Base-by-base conservation (phyloP, 225 moss, liverwort and hornwort genomes). In the Ulota crispa region DNA sequence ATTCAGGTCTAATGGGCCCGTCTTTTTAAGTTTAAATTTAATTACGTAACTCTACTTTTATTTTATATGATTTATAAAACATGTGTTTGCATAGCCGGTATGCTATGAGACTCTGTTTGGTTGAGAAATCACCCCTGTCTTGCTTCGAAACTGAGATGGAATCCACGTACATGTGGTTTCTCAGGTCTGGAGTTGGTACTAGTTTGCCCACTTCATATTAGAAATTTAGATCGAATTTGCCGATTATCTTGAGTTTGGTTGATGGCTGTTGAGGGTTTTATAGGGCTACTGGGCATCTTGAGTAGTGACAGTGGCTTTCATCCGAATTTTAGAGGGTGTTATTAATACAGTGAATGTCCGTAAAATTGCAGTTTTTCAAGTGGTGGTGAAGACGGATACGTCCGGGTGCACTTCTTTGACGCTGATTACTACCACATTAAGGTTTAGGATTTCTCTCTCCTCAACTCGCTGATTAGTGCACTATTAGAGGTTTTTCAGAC, bases 331-430 rank as follows among this genome's bases (percentile, higher is more conserved):
- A 23, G 65, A 75, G 19, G 27, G 16, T 62, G 34, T 74, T 26
- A 70, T 31, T 85, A 53, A 82, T 42, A 36, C 31, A 21, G 50
- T 70, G 53, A 15, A n/a, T 30, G n/a, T n/a, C 37, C 24, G 24
- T 79, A 61, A 45, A 52, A 61, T 28, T 76, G 79, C 82, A 88
- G 88, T 94, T 98, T 83, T 80, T 88, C 94, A 34, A 98, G 97
- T 32, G 97, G 97, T 73, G 97, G 97, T 77, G 97, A 98, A 86
- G 97, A 98, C 85, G 97, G 97, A 76, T 95, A 98, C 65, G 95
- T 98, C 26, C 88, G 95, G 20, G 90, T 98, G 68, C 97, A 98
- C 89, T 94, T 94, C 70, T 98, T 98, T 73, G 95, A 98, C 85
- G 95, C 95, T 45, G 97, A 98, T 82, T 95, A 98, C 80, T 98